Evolutionary conservation across 805 yeast species (phyloP), one percentile per base, ranked within the genome.

Genomic region (Diddensiella transvaalensis): DNA sequence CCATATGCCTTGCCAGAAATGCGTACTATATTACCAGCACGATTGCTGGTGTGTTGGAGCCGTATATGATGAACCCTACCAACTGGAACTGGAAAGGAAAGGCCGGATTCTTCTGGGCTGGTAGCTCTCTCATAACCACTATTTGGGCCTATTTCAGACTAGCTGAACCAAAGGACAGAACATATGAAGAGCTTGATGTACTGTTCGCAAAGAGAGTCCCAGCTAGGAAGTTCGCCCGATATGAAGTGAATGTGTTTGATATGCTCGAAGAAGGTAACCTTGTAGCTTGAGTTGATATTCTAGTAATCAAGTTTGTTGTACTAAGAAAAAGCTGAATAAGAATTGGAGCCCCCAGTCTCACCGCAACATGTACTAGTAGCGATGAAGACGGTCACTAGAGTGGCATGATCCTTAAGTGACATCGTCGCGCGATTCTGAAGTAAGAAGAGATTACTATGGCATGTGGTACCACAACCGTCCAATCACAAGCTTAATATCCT

Each of bases 151-250:
- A 66, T 61, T 73, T 77, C 61, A 74, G 75, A 37, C 65, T 79
- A 46, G 85, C 86, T 6, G 86, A 81, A 60, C 75, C 82, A 29
- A 72, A 71, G 55, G 75, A 73, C 42, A 72, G 80, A 60, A 76
- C 84, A 0, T 78, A 69, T 58, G 81, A 78, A 39, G 85, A 81
- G 58, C 67, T 81, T 58, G 84, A 80, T 61, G 63, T 67, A 43
- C 62, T 80, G 65, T 81, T 79, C 63, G 69, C 48, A 41, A 46
- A 56, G 51, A 52, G 57, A 39, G 54, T 55, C 43, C 47, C 60
- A 4, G 58, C 66, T 17, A 55, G 63, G 39, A 55, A 62, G 49
- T 54, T 60, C 49, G 33, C 24, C 37, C 13, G 17, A 3, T 17
- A 22, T 8, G 22, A 6, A 11, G 46, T 42, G 6, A 22, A 42